These are phyloP conservation scores for Dioszegia aurantiaca DNA, from an alignment of 768 basidiomycete genomes.

Conservation along the genomic window DNA sequence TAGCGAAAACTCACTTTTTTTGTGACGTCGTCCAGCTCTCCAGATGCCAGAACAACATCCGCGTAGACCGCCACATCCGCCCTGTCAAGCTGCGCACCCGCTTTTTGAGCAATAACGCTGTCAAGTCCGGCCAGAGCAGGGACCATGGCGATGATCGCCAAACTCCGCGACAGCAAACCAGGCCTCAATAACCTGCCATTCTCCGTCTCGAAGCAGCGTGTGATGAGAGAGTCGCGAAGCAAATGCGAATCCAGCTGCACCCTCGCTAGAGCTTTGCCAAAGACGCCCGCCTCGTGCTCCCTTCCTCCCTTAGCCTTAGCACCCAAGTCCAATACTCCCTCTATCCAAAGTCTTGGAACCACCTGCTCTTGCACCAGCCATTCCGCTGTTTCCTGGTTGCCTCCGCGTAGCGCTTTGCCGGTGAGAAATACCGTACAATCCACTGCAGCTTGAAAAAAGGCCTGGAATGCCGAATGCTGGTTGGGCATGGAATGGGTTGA, in stretches of 20 bases:
- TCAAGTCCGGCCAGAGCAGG: neutral
- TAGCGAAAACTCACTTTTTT: too few species aligned
- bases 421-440: slow-evolving; percentile 68
- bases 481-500: slow-evolving; percentile 59
- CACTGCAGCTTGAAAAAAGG: slow-evolving; percentile 66
- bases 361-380: slow-evolving; percentile 53
- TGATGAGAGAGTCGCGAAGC: slow-evolving; percentile 9
- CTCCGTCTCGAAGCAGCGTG: slow-evolving; percentile 15
- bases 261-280: slow-evolving; percentile 35
- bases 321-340: slow-evolving; percentile 45
- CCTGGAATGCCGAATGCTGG: slow-evolving; percentile 57
- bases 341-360: slow-evolving; percentile 53
- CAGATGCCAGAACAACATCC: slow-evolving; percentile 1
- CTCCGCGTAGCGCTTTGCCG: slow-evolving; percentile 39
- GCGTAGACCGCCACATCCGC: neutral
- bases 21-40: neutral
- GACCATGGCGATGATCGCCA: neutral
- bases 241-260: slow-evolving; percentile 3
- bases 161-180: neutral
- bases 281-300: slow-evolving; percentile 34
- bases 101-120: neutral
- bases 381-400: slow-evolving; percentile 40
- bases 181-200: neutral
- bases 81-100: neutral
- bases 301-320: slow-evolving; percentile 28